Percentiles rank a stretch among this genome's conserved stretches.
phyloP scores from a whole-genome alignment of 2,329 filamentous ascomycete species.

The Sporothrix humicola region DNA sequence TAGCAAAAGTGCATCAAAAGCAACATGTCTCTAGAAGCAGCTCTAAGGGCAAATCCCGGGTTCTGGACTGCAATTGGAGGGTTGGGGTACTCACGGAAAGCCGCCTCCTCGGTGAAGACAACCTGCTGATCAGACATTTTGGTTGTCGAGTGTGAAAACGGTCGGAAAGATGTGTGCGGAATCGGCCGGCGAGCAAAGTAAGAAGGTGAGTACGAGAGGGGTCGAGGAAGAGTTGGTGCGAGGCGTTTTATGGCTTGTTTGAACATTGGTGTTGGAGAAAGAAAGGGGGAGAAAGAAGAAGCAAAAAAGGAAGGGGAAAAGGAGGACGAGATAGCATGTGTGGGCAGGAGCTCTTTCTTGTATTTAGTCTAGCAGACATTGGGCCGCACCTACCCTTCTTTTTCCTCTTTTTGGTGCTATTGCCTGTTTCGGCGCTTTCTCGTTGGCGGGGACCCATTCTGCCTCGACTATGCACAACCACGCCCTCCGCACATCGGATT shows the following conservation, averaged over 20 bases:
- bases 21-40: not conserved
- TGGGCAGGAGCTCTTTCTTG: constrained; percentile 12
- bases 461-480: not conserved
- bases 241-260: constrained; percentile 30
- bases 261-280: constrained; percentile 27
- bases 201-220: not conserved
- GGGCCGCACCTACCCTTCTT: constrained; percentile 19
- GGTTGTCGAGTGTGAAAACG: constrained; percentile 42
- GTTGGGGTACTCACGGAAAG: constrained; percentile 55
- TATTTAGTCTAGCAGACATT: constrained; percentile 19
- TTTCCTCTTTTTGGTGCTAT: not conserved
- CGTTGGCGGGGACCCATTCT: constrained; percentile 20
- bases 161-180: constrained; percentile 5
- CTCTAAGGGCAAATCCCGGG: too few species aligned
- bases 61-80: too few species aligned
- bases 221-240: constrained; percentile 26
- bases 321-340: not conserved
- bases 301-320: not conserved
- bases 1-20: constrained; percentile 18
- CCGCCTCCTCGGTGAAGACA: constrained; percentile 64
- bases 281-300: not conserved
- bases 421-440: constrained; percentile 24
- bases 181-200: not conserved
- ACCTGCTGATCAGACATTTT: constrained; percentile 49
- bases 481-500: constrained; percentile 26